Evolutionary conservation across 495 filamentous ascomycete genomes (phyloP).

Genomic region (Penicillium maclennaniae): DNA sequence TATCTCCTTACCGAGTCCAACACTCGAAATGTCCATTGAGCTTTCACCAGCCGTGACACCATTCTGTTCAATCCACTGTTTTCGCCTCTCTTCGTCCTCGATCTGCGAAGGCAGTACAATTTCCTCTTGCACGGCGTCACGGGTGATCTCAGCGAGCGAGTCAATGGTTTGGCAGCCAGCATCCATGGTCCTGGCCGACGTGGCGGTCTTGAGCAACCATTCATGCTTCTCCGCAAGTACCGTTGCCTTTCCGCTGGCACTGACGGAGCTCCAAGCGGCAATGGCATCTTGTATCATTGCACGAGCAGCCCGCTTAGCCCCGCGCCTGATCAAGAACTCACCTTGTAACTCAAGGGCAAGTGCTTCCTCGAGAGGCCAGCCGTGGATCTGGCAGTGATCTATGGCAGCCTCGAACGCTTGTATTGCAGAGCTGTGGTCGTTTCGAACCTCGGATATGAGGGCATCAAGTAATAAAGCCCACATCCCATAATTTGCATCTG

Average conservation of each 20-base stretch:
- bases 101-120: constrained; percentile 34
- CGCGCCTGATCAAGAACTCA: constrained; percentile 68
- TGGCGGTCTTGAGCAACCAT: constrained; percentile 65
- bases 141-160: constrained; percentile 44
- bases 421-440: constrained; percentile 59
- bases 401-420: constrained; percentile 68
- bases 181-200: constrained; percentile 59
- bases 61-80: constrained; percentile 74
- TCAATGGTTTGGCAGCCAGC: constrained; percentile 69
- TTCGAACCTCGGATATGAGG: constrained; percentile 61
- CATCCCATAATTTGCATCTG: constrained; percentile 73
- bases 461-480: constrained; percentile 76
- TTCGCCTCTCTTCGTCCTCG: constrained; percentile 58
- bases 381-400: constrained; percentile 75
- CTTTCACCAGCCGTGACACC: constrained; percentile 30
- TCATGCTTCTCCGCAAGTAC: constrained; percentile 68
- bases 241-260: constrained; percentile 69
- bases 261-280: constrained; percentile 67
- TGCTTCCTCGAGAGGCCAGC: constrained; percentile 75
- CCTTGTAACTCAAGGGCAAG: constrained; percentile 69
- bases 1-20: constrained; percentile 35
- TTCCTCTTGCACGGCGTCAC: constrained; percentile 54
- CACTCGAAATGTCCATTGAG: constrained; percentile 43
- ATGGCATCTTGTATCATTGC: constrained; percentile 68
- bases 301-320: constrained; percentile 69